Evolutionary conservation across 192 early-diverging fungal species (phyloP).

Genomic region (Linnemannia hyalina): DNA sequence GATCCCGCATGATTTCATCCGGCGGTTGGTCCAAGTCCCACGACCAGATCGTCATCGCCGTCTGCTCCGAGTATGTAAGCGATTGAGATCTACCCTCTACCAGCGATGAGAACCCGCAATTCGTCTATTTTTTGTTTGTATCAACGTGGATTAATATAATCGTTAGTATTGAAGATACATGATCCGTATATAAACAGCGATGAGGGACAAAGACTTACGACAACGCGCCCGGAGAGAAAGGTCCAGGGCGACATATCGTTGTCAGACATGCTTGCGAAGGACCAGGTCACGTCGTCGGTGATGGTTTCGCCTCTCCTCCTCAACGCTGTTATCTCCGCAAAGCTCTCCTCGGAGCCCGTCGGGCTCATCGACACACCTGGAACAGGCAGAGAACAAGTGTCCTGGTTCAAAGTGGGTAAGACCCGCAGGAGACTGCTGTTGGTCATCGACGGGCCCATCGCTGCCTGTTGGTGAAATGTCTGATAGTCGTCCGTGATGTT

Average conservation of each 20-base stretch:
- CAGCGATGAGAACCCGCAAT: constrained; percentile 36
- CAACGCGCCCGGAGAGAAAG: constrained; percentile 20
- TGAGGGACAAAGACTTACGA: constrained; percentile 21
- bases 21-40: constrained; percentile 53
- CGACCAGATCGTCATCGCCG: constrained; percentile 52
- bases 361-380: constrained; percentile 40
- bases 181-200: not conserved
- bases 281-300: constrained; percentile 18
- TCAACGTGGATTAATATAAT: not conserved
- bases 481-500: constrained; percentile 46
- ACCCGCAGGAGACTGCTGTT: constrained; percentile 32
- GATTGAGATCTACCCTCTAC: not conserved
- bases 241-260: constrained; percentile 27
- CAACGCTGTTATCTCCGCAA: not conserved
- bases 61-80: constrained; percentile 34
- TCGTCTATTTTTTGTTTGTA: constrained; percentile 15
- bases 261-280: constrained; percentile 47
- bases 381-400: constrained; percentile 17
- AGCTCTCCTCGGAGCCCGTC: constrained; percentile 24
- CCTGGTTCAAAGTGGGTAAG: constrained; percentile 2
- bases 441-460: constrained; percentile 32
- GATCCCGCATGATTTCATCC: constrained; percentile 17
- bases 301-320: not conserved
- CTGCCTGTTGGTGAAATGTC: constrained; percentile 11
- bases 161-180: not conserved